Percentiles rank a stretch among this genome's conserved stretches.
Evolutionary conservation across 306 rosid species (phyloP).

Genomic region (Delonix regia): DNA sequence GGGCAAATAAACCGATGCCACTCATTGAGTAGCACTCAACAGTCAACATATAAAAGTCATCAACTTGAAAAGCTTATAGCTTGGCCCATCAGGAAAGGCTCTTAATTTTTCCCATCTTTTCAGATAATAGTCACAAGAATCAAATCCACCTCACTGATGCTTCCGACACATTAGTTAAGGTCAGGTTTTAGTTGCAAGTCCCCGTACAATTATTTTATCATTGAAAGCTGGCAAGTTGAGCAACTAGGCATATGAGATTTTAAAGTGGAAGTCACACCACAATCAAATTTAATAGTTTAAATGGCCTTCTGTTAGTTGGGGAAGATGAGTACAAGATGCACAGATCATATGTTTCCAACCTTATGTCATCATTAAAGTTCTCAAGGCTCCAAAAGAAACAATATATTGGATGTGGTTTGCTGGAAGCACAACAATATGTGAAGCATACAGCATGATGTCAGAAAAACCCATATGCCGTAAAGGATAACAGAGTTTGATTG

Average conservation of each 20-base stretch:
- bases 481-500: conserved; percentile 41
- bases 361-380: conserved; percentile 37
- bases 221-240: conserved; percentile 42
- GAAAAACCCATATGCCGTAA: conserved; percentile 38
- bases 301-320: conserved; percentile 30
- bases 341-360: conserved; percentile 30
- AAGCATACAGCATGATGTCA: conserved; percentile 26
- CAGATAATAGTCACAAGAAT: conserved; percentile 40
- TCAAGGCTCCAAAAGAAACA: conserved; percentile 41
- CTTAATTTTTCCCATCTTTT: conserved; percentile 35
- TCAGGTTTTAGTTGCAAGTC: conserved; percentile 25
- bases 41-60: neutral
- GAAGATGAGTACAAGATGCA: conserved; percentile 33
- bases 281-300: conserved; percentile 26
- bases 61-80: neutral
- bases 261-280: conserved; percentile 41
- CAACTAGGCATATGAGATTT: conserved; percentile 24
- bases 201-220: conserved; percentile 26
- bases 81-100: neutral
- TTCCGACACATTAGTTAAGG: conserved; percentile 24
- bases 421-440: conserved; percentile 33
- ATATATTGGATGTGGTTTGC: conserved; percentile 41
- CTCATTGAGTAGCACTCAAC: no score
- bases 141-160: conserved; percentile 29
- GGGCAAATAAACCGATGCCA: neutral